phyloP scores from a whole-genome alignment of 441 rosid species.

The Brassica balearica region DNA sequence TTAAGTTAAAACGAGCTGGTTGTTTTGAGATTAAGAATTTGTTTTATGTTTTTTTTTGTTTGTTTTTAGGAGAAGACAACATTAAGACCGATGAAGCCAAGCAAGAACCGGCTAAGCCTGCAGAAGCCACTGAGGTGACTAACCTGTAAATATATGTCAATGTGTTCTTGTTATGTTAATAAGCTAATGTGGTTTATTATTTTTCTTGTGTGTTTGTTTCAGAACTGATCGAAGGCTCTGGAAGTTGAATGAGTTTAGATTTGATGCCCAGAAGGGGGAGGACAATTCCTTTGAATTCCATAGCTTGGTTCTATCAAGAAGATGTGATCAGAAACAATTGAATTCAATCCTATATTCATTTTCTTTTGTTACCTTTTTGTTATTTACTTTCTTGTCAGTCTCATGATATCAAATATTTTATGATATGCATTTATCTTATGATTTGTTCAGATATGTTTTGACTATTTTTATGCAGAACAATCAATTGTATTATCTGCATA shows the following conservation, averaged over 20 bases:
- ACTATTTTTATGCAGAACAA: conserved; percentile 11
- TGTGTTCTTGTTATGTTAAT: background rate
- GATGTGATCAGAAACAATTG: conserved; percentile 36
- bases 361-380: background rate
- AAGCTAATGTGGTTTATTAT: background rate
- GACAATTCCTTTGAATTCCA: conserved; percentile 20
- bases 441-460: conserved; percentile 27
- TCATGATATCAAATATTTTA: conserved; percentile 29
- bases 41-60: conserved; percentile 27
- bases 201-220: conserved; percentile 17
- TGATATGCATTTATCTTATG: conserved; percentile 24
- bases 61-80: conserved; percentile 72
- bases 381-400: conserved; percentile 24
- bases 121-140: conserved; percentile 66
- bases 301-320: conserved; percentile 37
- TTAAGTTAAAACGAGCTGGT: background rate
- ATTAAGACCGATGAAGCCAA: conserved; percentile 74
- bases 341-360: conserved; percentile 28
- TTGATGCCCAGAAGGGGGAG: conserved; percentile 31
- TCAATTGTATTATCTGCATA: conserved; percentile 8
- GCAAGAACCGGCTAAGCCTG: conserved; percentile 57
- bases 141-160: background rate
- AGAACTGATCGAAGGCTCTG: conserved; percentile 37
- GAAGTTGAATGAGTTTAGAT: conserved; percentile 34
- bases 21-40: background rate